Conservation (phyloP, 495 filamentous ascomycete species). For the Margaritispora aquatica region DNA sequence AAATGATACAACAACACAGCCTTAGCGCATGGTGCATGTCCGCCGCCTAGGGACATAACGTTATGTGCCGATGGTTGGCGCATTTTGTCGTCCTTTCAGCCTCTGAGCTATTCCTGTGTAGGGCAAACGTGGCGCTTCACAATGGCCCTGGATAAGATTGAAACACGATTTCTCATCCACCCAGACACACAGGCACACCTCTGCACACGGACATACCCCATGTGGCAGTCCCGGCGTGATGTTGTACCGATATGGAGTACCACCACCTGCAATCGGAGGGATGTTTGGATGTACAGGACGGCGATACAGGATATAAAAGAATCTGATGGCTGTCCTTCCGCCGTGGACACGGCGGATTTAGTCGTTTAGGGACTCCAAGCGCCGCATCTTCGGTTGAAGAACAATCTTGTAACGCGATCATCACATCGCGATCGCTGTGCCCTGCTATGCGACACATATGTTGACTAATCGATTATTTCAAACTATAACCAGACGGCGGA, state of each 20-base stretch:
- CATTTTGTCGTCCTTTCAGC: not conserved
- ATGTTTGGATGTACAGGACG: not conserved
- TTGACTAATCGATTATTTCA: too few relatives aligned
- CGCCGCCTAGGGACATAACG: not conserved
- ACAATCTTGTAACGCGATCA: too few relatives aligned
- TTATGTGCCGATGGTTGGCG: not conserved
- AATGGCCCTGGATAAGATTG: too few relatives aligned
- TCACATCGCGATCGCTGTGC: too few relatives aligned
- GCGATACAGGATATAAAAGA: too few relatives aligned
- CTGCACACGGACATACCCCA: not conserved
- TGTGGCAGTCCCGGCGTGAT: not conserved
- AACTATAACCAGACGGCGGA: too few relatives aligned
- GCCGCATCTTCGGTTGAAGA: not conserved
- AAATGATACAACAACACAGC: too few relatives aligned
- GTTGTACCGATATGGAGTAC: not conserved
- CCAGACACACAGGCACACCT: too few relatives aligned
- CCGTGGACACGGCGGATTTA: not conserved
- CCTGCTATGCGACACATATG: too few relatives aligned
- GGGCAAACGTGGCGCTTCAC: not conserved
- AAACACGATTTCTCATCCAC: not conserved
- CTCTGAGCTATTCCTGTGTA: not conserved
- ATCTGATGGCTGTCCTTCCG: not conserved
- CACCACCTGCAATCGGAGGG: not conserved
- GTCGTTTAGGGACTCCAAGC: not conserved
- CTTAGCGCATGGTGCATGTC: not conserved